These are phyloP conservation scores for Calocera cornea DNA, from an alignment of 768 basidiomycete genomes.

Conservation along the genomic window DNA sequence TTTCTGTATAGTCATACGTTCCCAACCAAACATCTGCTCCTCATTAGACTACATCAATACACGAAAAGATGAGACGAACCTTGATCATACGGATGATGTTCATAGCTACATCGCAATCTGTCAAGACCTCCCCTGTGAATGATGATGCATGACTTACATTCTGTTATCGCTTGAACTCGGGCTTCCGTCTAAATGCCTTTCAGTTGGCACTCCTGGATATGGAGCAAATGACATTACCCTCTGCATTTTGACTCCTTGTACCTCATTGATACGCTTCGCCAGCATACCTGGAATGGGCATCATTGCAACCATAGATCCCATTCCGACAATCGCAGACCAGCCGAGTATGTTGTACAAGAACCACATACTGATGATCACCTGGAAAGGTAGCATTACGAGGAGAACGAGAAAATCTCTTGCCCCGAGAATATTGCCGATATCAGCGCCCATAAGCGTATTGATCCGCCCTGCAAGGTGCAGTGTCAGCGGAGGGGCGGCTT, in stretches of 20 bases:
- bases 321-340: conserved; percentile 46
- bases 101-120: conserved; percentile 28
- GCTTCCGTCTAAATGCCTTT: conserved; percentile 32
- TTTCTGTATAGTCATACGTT: conserved; percentile 35
- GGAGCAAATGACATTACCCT: conserved; percentile 15
- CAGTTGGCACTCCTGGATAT: neutral
- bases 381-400: conserved; percentile 29
- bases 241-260: conserved; percentile 39
- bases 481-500: neutral
- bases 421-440: conserved; percentile 33
- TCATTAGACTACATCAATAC: neutral
- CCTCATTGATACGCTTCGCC: conserved; percentile 35
- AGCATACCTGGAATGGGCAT: conserved; percentile 48
- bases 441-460: conserved; percentile 62
- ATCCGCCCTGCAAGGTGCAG: conserved; percentile 55
- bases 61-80: neutral
- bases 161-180: conserved; percentile 47
- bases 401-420: conserved; percentile 28
- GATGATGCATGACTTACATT: conserved; percentile 31
- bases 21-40: conserved; percentile 38
- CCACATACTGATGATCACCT: conserved; percentile 28
- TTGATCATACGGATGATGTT: conserved; percentile 55
- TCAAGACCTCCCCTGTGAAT: neutral
- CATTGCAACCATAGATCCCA: conserved; percentile 37
- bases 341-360: conserved; percentile 38